Evolutionary conservation across 352 stramenopile species (phyloP), one percentile per base, ranked within the genome.

Genomic region (Pythium chondricola): DNA sequence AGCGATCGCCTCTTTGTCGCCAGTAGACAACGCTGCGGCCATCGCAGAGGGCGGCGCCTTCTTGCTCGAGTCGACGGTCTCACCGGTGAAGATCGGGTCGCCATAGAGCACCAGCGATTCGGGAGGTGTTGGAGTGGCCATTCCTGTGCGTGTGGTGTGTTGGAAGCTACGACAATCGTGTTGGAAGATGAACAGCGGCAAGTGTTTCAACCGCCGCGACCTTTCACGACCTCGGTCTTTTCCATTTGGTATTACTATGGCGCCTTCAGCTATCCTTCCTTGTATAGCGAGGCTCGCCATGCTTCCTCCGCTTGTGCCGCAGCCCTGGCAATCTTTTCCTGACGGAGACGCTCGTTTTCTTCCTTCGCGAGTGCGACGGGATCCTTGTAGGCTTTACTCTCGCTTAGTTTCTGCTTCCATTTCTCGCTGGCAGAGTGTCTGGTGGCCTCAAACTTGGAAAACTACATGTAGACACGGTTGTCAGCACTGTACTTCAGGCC

Each of bases 21-120:
- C n/a, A n/a, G n/a, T n/a, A 8, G 29, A 33, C 7, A 13, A 8
- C 7, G 53, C 55, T 31, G 56, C 26, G 43, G 56, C 50, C 10
- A 48, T 40, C 16, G 61, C 33, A 8, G 65, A 51, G 1, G 56
- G 49, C n/a, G 62, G 47, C 14, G 49, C 50, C 39, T 71, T 81
- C 58, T 81, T 87, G n/a, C 57, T 52, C 21, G 73, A 66, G 27
- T 85, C 76, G 6, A 82, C 55, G 14, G 67, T 77, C 54, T 95
- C 79, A 8, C 86, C 88, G 9, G 83, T 93, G 63, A 95, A 97
- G 60, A 97, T 92, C 24, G 88, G 85, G 27, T 90, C 80, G 18
- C 87, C 77, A 63, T 90, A 95, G 39, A 87, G 86, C 52, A 97
- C 74, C 8, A 97, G 72, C 25, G 75, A 95, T 64, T 95, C 81